phyloP scores from a whole-genome alignment of 345 rosid species.

The Hibiscus syriacus region DNA sequence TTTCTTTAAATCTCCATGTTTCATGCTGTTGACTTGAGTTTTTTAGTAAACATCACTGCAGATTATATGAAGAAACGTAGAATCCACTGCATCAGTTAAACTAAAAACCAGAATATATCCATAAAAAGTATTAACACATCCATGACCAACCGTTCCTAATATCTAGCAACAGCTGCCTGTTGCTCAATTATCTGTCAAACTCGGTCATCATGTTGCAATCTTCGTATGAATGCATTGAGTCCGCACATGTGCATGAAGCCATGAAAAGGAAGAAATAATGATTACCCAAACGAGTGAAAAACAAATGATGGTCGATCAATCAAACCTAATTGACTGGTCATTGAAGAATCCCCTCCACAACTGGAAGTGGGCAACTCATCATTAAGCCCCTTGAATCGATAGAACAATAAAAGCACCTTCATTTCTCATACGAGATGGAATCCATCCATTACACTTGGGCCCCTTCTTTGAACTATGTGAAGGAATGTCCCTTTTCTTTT shows the following conservation, averaged over 20 bases:
- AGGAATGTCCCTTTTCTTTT: background rate
- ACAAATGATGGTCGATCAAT: background rate
- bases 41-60: too few species aligned
- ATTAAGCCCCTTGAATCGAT: background rate
- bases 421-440: background rate
- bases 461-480: background rate
- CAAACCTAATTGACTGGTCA: conserved; percentile 15
- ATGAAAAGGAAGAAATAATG: conserved; percentile 4
- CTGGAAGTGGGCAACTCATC: too few species aligned
- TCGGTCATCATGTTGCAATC: too few species aligned
- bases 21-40: background rate
- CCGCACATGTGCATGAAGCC: background rate
- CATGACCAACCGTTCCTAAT: too few species aligned
- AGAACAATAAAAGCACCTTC: background rate
- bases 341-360: too few species aligned
- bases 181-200: too few species aligned
- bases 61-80: too few species aligned
- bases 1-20: background rate
- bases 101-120: too few species aligned
- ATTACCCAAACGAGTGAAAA: conserved; percentile 6
- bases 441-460: background rate
- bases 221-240: background rate
- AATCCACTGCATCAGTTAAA: too few species aligned
- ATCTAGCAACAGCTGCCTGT: too few species aligned
- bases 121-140: too few species aligned